phyloP scores from a whole-genome alignment of 2,329 filamentous ascomycete species.

The Dactylella cylindrospora region DNA sequence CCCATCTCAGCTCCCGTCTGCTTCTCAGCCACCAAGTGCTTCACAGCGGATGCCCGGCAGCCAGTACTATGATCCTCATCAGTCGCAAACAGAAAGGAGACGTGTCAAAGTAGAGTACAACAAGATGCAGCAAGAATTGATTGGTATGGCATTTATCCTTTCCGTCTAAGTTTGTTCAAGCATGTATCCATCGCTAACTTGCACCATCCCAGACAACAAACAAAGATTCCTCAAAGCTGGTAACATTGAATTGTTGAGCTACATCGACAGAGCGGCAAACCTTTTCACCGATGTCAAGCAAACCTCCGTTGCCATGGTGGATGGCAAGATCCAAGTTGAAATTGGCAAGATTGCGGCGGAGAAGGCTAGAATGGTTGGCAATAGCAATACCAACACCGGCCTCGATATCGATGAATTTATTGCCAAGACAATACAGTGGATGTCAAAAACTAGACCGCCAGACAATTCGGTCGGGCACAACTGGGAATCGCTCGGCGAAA shows the following conservation, averaged over 20 bases:
- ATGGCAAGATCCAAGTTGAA: constrained; percentile 34
- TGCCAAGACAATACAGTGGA: constrained; percentile 60
- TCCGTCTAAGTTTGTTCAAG: background rate
- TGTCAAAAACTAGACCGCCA: constrained; percentile 77
- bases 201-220: constrained; percentile 17
- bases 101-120: constrained; percentile 31
- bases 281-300: constrained; percentile 41
- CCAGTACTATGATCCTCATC: constrained; percentile 40
- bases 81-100: constrained; percentile 35
- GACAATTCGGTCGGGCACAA: constrained; percentile 66
- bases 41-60: constrained; percentile 8
- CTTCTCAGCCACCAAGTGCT: constrained; percentile 11
- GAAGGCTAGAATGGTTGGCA: constrained; percentile 32
- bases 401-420: constrained; percentile 47
- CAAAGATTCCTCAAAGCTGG: constrained; percentile 16
- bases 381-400: constrained; percentile 43
- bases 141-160: constrained; percentile 10
- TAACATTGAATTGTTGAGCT: constrained; percentile 27
- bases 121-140: constrained; percentile 25
- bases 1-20: constrained; percentile 5
- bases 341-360: constrained; percentile 38
- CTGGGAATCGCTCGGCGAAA: constrained; percentile 78
- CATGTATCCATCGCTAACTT: constrained; percentile 5
- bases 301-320: constrained; percentile 30
- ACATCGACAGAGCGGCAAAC: constrained; percentile 24